Evolutionary conservation across 352 stramenopile species (phyloP).

Genomic region (Hyaloperonospora brassicae): DNA sequence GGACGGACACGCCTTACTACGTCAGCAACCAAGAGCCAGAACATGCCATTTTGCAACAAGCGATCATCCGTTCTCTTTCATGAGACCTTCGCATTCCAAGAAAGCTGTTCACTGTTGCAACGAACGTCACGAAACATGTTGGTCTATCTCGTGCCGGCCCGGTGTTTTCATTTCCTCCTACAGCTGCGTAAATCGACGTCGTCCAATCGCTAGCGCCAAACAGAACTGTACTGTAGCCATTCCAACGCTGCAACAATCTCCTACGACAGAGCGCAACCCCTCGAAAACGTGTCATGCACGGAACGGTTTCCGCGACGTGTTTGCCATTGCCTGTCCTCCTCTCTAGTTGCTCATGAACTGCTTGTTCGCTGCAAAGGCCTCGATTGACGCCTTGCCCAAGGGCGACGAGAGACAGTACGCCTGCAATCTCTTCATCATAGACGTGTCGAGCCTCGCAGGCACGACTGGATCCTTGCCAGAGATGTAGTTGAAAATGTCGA

Average conservation of each 20-base stretch:
- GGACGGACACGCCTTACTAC: constrained; percentile 48
- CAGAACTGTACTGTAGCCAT: background rate
- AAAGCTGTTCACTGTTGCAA: constrained; percentile 43
- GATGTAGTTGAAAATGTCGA: constrained; percentile 98
- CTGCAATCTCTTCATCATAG: constrained; percentile 89
- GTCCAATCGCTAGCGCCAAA: constrained; percentile 1
- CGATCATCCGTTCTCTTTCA: constrained; percentile 46
- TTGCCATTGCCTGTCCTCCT: too few relatives aligned
- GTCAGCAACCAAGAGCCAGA: constrained; percentile 45
- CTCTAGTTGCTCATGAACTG: constrained; percentile 86
- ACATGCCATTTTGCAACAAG: constrained; percentile 48
- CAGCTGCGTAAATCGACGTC: constrained; percentile 47
- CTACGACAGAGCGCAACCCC: background rate
- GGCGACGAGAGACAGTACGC: constrained; percentile 85
- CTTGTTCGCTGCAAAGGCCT: constrained; percentile 70
- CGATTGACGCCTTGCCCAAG: constrained; percentile 82
- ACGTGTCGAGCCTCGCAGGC: constrained; percentile 71
- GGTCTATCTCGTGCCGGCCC: constrained; percentile 42
- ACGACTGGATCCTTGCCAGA: constrained; percentile 83
- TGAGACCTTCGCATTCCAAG: constrained; percentile 44
- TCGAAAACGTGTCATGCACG: too few relatives aligned
- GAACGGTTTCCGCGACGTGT: background rate
- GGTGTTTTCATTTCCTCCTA: too few relatives aligned
- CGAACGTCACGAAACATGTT: constrained; percentile 45
- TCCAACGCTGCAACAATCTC: background rate